Evolutionary conservation across 2,329 filamentous ascomycete genomes (phyloP).

Genomic region (Emmonsiellopsis sp.): DNA sequence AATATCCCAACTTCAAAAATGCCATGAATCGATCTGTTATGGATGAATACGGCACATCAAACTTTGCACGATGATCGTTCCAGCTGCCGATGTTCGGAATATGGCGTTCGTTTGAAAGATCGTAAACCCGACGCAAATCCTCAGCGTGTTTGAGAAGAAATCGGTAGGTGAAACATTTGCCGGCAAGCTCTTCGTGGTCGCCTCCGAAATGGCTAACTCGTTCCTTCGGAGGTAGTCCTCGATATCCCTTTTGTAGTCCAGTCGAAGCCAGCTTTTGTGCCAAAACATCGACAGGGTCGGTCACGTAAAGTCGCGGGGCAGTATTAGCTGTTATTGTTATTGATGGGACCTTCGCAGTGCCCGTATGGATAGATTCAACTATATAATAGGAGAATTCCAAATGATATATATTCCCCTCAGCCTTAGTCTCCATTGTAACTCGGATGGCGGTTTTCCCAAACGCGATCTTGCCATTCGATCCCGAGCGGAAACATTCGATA

Average conservation of each 20-base stretch:
- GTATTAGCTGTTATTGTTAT: constrained; percentile 38
- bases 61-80: constrained; percentile 10
- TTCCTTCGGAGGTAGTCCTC: constrained; percentile 3
- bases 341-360: constrained; percentile 10
- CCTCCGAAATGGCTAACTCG: constrained; percentile 13
- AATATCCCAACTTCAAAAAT: constrained; percentile 12
- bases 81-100: constrained; percentile 15
- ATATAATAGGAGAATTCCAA: constrained; percentile 18
- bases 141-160: constrained; percentile 21
- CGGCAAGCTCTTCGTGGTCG: constrained; percentile 13
- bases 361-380: constrained; percentile 13
- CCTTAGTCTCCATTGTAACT: constrained; percentile 30
- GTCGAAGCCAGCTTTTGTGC: neutral
- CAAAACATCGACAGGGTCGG: constrained; percentile 7
- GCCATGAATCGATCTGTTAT: constrained; percentile 6
- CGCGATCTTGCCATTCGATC: constrained; percentile 19
- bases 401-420: constrained; percentile 35
- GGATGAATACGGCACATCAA: constrained; percentile 3
- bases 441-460: constrained; percentile 40
- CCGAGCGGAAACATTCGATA: constrained; percentile 19
- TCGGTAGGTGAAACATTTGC: constrained; percentile 39
- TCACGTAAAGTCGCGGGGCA: constrained; percentile 15
- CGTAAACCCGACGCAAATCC: constrained; percentile 19
- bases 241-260: neutral
- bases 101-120: constrained; percentile 14